Conservation (phyloP, 1,284 basidiomycete species). For the Cutaneotrichosporon sp. region DNA sequence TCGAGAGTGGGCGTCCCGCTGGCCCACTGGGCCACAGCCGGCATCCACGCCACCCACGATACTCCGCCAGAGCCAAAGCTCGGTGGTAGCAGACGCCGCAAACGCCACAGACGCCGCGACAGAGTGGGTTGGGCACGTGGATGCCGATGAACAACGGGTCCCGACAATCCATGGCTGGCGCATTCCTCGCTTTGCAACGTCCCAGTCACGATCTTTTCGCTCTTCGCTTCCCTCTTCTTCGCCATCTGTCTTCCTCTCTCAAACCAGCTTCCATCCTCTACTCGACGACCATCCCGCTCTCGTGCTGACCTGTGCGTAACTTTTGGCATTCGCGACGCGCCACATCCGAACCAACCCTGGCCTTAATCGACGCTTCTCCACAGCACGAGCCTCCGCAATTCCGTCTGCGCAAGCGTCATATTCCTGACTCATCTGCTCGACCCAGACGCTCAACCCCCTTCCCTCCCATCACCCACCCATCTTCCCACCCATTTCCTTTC, state of each 20-base stretch:
- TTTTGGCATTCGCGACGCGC: neutral
- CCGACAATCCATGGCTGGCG: neutral
- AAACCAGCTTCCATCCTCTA: neutral
- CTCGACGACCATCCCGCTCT: neutral
- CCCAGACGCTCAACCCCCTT: neutral
- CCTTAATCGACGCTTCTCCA: neutral
- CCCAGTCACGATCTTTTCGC: neutral
- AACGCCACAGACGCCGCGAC: too few relatives aligned
- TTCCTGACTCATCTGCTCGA: neutral
- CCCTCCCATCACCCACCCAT: neutral
- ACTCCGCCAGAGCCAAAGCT: neutral
- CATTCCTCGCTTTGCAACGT: slow-evolving; percentile 1
- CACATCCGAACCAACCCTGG: neutral
- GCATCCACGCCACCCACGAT: too few relatives aligned
- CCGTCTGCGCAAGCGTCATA: neutral
- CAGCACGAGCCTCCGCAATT: neutral
- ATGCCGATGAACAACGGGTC: neutral
- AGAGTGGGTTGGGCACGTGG: neutral
- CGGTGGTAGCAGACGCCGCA: neutral
- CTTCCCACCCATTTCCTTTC: neutral
- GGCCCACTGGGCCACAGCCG: neutral
- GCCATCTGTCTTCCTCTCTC: neutral
- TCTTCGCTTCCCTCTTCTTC: neutral
- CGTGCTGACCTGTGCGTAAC: slow-evolving; percentile 1
- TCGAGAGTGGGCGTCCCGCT: neutral